Conservation (phyloP, 768 basidiomycete genomes). For the Galerina sulciceps region DNA sequence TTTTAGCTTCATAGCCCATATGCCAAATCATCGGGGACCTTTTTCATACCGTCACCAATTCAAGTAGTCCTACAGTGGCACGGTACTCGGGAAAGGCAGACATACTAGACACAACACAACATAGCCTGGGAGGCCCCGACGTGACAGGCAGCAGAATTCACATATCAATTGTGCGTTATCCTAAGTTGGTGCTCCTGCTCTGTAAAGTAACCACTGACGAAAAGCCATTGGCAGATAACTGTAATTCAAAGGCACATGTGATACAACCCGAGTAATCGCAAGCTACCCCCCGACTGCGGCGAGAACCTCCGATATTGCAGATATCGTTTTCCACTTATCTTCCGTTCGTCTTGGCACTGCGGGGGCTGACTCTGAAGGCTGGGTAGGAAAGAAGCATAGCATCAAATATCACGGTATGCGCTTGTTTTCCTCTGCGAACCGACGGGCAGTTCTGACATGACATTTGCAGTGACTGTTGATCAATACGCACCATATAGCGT, state of each 20-base stretch:
- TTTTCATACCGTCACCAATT: no score
- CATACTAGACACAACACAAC: no score
- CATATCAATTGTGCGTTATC: no score
- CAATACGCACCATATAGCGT: background rate
- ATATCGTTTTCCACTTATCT: background rate
- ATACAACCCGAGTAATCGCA: background rate
- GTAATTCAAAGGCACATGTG: background rate
- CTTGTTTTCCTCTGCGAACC: background rate
- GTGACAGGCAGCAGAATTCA: no score
- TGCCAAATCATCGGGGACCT: no score
- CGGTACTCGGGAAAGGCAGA: no score
- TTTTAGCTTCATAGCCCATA: no score
- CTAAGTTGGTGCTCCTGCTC: background rate
- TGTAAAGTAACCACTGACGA: background rate
- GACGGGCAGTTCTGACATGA: slow-evolving; percentile 5
- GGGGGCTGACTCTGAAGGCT: background rate
- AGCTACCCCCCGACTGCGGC: background rate
- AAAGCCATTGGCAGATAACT: background rate
- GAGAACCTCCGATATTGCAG: background rate
- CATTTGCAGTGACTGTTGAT: slow-evolving; percentile 8
- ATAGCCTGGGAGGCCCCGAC: no score
- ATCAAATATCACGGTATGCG: no score
- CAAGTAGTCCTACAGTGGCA: no score
- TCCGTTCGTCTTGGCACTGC: background rate
- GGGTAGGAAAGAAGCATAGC: no score